A percentile compares a stretch with the other conserved stretches of the same genome.
phyloP scores from a whole-genome alignment of 371 early-diverging fungal species.

The Mortierella sp. region DNA sequence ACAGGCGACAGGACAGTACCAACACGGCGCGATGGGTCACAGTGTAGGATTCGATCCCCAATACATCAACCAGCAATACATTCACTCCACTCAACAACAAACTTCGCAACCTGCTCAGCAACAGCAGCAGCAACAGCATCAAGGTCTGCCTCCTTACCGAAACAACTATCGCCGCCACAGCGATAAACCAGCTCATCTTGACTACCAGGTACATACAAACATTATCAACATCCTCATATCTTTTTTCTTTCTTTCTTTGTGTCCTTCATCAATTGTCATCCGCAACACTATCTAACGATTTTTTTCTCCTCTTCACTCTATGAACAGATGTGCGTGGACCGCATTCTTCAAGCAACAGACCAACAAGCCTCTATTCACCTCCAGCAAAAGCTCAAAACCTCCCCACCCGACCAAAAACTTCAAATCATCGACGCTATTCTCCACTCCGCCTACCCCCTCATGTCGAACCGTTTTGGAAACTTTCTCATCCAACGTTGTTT shows the following conservation, averaged over 20 bases:
- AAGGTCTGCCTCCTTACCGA: conserved; percentile 29
- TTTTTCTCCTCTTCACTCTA: neutral
- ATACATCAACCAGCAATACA: conserved; percentile 39
- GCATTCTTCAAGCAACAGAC: conserved; percentile 80
- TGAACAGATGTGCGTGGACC: conserved; percentile 65
- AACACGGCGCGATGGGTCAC: conserved; percentile 29
- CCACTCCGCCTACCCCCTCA: conserved; percentile 64
- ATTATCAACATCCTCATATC: too few species aligned
- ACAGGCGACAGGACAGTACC: conserved; percentile 14
- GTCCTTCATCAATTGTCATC: neutral
- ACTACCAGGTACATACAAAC: conserved; percentile 44
- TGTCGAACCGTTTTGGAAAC: conserved; percentile 87
- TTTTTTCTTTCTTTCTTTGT: neutral
- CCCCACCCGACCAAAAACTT: conserved; percentile 66
- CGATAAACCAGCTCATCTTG: conserved; percentile 51
- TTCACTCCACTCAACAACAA: conserved; percentile 25
- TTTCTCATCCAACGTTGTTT: conserved; percentile 83
- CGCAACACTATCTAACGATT: neutral
- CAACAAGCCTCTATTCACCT: conserved; percentile 84
- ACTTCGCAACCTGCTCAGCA: conserved; percentile 15
- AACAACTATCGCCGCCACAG: conserved; percentile 46
- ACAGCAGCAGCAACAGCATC: conserved; percentile 12
- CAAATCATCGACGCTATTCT: conserved; percentile 74
- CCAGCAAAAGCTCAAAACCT: conserved; percentile 80
- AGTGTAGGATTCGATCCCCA: conserved; percentile 35